Conservation (phyloP, 2,329 filamentous ascomycete genomes). For the Fusarium setosum region DNA sequence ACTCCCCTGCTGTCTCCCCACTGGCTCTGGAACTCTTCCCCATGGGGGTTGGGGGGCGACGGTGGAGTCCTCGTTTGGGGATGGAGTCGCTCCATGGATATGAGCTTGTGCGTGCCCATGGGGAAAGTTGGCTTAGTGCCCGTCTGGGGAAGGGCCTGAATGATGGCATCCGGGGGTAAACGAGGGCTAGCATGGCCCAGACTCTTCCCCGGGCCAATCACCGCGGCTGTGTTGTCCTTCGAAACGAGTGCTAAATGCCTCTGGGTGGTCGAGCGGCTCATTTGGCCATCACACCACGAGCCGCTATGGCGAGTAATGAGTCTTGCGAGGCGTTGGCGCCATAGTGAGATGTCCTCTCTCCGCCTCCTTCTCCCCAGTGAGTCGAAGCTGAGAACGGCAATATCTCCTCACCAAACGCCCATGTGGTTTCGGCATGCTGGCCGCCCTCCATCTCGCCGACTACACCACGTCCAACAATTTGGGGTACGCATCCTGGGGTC, state of each 20-base stretch:
- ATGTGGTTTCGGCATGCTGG: not conserved
- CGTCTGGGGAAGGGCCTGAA: slow-evolving; percentile 16
- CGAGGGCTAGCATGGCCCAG: slow-evolving; percentile 15
- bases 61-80: not conserved
- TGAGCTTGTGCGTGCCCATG: slow-evolving; percentile 1
- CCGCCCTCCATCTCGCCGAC: slow-evolving; percentile 2
- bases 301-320: slow-evolving; percentile 1
- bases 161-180: not conserved
- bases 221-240: not conserved
- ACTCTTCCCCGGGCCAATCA: slow-evolving; percentile 25
- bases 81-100: slow-evolving; percentile 16
- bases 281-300: not conserved
- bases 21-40: slow-evolving; percentile 19
- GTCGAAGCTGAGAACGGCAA: slow-evolving; percentile 22
- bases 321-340: not conserved
- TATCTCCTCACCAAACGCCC: not conserved
- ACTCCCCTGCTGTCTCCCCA: not conserved
- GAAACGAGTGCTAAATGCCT: not conserved
- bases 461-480: not conserved
- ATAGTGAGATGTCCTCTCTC: not conserved
- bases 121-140: slow-evolving; percentile 5
- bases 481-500: not conserved
- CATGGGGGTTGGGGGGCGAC: slow-evolving; percentile 19
- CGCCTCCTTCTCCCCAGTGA: not conserved
- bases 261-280: not conserved